Percentiles rank a stretch among this genome's conserved stretches.
Conservation (phyloP, 176 grass and related monocot genomes). For the Oryza coarctata region DNA sequence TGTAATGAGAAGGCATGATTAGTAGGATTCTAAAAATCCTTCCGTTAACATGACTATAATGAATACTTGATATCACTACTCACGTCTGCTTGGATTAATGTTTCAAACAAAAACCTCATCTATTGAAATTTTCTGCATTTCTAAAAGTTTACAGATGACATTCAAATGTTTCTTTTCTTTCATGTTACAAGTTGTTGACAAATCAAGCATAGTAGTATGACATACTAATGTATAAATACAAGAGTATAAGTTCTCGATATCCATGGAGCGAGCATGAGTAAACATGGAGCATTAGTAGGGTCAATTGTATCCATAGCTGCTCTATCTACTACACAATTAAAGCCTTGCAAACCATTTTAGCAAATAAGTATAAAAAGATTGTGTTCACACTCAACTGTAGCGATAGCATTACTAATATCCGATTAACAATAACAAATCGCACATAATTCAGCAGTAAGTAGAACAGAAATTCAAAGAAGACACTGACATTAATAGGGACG, state of each 20-base stretch:
- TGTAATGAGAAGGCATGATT: conserved; percentile 31
- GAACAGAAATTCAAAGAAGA: background rate
- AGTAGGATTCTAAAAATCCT: background rate
- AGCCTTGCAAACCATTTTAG: conserved; percentile 3
- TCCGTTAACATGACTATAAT: background rate
- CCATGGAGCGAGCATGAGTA: background rate
- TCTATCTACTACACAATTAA: background rate
- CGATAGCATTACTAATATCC: background rate
- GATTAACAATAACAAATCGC: background rate
- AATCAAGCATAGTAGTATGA: background rate
- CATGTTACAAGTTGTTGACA: background rate
- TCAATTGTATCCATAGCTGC: background rate
- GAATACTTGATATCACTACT: background rate
- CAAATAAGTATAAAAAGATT: background rate
- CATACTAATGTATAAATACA: background rate
- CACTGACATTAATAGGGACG: background rate
- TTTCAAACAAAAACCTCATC: background rate
- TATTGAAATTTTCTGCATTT: background rate
- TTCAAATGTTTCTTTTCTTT: background rate
- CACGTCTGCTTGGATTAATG: background rate
- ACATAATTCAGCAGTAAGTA: background rate
- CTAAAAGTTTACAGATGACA: background rate
- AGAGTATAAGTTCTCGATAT: conserved; percentile 18
- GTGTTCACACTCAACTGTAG: background rate
- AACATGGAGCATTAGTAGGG: background rate